Conservation (phyloP, 768 basidiomycete species). For the Kwoniella newhampshirensis region DNA sequence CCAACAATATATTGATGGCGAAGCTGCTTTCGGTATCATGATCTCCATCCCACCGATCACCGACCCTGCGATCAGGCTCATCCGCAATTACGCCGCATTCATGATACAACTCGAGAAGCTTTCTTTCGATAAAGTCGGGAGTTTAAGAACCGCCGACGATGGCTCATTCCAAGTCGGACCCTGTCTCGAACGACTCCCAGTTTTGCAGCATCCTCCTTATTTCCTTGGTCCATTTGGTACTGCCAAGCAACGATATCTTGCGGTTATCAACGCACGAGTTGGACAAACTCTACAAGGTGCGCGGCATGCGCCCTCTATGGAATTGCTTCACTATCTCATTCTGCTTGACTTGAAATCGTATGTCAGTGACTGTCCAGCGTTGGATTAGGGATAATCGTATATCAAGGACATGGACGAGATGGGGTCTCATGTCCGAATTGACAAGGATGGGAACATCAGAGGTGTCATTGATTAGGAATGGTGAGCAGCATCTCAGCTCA, state of each 20-base stretch:
- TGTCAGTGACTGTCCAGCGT: background rate
- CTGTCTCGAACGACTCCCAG: background rate
- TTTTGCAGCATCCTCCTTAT: background rate
- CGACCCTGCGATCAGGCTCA: background rate
- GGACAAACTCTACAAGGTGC: background rate
- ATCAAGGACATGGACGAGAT: slow-evolving; percentile 34
- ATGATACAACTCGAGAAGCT: background rate
- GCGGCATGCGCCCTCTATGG: background rate
- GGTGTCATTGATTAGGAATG: slow-evolving; percentile 51
- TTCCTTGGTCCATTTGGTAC: slow-evolving; percentile 17
- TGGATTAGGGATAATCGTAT: slow-evolving; percentile 20
- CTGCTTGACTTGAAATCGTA: background rate
- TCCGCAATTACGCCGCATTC: background rate
- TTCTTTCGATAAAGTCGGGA: slow-evolving; percentile 1
- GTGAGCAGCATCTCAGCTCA: background rate
- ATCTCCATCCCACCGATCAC: background rate
- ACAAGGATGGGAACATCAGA: slow-evolving; percentile 28
- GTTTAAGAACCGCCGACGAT: background rate
- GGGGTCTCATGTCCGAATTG: slow-evolving; percentile 42
- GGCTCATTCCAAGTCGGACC: slow-evolving; percentile 5
- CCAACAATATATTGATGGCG: slow-evolving; percentile 1
- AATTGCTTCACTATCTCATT: background rate
- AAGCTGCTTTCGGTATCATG: too few relatives aligned
- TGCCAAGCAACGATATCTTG: slow-evolving; percentile 1
- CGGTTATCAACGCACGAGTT: slow-evolving; percentile 1